A percentile compares a stretch with the other conserved stretches of the same genome.
These are phyloP conservation scores for Oldenlandia corymbosa DNA, from an alignment of 257 asterid species.

Conservation along the genomic window DNA sequence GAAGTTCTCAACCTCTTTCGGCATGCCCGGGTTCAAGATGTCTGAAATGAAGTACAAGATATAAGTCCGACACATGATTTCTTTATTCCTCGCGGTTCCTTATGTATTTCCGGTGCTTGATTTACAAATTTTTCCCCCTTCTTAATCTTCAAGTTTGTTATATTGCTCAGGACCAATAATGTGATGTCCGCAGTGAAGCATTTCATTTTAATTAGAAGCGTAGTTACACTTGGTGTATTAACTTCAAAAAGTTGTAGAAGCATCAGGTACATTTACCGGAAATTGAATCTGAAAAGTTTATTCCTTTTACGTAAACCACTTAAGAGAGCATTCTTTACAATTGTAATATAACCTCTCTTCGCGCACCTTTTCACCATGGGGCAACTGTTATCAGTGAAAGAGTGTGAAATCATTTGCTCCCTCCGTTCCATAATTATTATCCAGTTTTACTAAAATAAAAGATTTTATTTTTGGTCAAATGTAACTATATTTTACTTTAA, in stretches of 20 bases:
- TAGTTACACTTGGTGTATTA: neutral
- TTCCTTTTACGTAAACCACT: too few species aligned
- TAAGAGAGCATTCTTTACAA: too few species aligned
- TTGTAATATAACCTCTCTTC: too few species aligned
- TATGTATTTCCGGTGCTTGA: neutral
- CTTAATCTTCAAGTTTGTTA: neutral
- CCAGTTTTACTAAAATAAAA: too few species aligned
- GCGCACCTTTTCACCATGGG: too few species aligned
- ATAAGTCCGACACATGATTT: constrained; percentile 20
- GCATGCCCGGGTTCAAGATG: constrained; percentile 91
- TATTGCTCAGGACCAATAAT: neutral
- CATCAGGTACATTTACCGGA: constrained; percentile 6
- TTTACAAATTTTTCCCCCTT: neutral
- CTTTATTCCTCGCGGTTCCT: neutral
- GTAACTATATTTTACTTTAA: too few species aligned
- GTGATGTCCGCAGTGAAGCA: constrained; percentile 1
- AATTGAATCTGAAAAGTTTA: too few species aligned
- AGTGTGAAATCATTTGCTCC: too few species aligned
- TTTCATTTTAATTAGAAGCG: neutral
- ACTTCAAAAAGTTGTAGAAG: constrained; percentile 2
- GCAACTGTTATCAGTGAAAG: too few species aligned
- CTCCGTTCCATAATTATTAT: too few species aligned
- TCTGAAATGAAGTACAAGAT: constrained; percentile 91
- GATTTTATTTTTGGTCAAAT: too few species aligned
- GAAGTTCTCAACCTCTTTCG: constrained; percentile 70